Base-by-base conservation (phyloP, 768 basidiomycete species). In the Lactifluus pinguis region DNA sequence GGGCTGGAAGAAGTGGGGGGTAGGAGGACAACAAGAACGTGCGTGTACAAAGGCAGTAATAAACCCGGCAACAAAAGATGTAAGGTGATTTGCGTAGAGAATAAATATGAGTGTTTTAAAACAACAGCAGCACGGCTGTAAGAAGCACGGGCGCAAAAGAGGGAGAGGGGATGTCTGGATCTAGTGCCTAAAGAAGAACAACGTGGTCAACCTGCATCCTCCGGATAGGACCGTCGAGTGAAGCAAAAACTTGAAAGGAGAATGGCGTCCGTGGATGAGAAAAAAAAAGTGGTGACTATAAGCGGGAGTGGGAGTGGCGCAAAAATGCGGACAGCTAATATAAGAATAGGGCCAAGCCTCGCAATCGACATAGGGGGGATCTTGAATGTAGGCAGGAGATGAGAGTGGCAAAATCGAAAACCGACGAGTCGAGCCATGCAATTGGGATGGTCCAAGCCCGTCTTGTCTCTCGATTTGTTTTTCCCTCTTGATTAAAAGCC, bases 191-290 rank as follows among this genome's bases (percentile, higher is more conserved):
- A 57, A 17, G 52, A 34, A 56, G 15, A 53, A 56, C 9, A 56
- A 66, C 25, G 60, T 55, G 54, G 63, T 51, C 64, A 19, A 29
- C 53, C 60, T 55, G 25, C 8, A 14, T 36, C 44, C 34, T 48
- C 32, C 44, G 13, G 14, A 51, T 64, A 45, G 36, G 55, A 55
- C 53, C 25, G 15, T n/a, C 57, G 55, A 60, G 56, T 60, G 57
- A 57, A 58, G 67, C 48, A 57, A 62, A 25, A 63, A 68, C 79
- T 67, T 84, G 83, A 82, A 85, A 78, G 76, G 72, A 81, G 84
- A 80, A 65, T 74, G 85, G 86, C 87, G 87, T 89, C 87, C 87
- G 85, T 86, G 74, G 76, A 72, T 73, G 73, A 73, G 63, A 73
- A 72, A 73, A 72, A 73, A 74, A 59, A 53, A 53, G 51, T 72